Evolutionary conservation across 176 grass and related monocot genomes (phyloP), one percentile per base, ranked within the genome.

Genomic region (Aegilops bicornis): DNA sequence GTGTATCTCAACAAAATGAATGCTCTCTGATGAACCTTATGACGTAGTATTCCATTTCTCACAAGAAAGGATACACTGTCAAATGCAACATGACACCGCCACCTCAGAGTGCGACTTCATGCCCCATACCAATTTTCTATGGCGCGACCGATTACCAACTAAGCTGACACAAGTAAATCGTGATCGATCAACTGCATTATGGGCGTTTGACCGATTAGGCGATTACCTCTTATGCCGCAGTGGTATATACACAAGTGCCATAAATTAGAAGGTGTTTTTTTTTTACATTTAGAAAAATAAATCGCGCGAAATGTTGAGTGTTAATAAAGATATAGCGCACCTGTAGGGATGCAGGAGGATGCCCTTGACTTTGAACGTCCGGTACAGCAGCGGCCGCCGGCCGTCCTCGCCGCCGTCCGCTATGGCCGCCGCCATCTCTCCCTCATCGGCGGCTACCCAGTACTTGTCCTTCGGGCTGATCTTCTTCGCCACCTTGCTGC

Each of bases 401-500:
- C 84, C 89, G 56, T 90, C 89, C 79, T 90, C 89, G 42, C 89
- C 84, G 56, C 79, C 79, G 73, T 79, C 79, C 42, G 69, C 79
- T 1, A 19, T 19, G 10, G 84, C 79, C 23, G 73, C 56, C 42
- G 65, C 65, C 47, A 81, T 48, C 42, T 86, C 89, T 60, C 37
- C 7, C 5, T 73, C 84, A 73, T 90, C 89, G 73, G 69, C 14
- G 50, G 89, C 84, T 40, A 76, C 50, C 89, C 89, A 90, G 84
- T 87, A 87, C 89, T 63, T 90, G 65, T 87, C 84, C 43, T 11
- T 87, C 2, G 84, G 64, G 65, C 19, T 31, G 54, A 65, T 9
- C 2, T 31, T 27, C 88, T 20, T 33, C 42, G 19, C 1, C 13
- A 7, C 64, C 72, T 78, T 86, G 30, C 79, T 67, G 68, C 23